phyloP scores from a whole-genome alignment of 2,329 filamentous ascomycete species.

The Scedosporium boydii region DNA sequence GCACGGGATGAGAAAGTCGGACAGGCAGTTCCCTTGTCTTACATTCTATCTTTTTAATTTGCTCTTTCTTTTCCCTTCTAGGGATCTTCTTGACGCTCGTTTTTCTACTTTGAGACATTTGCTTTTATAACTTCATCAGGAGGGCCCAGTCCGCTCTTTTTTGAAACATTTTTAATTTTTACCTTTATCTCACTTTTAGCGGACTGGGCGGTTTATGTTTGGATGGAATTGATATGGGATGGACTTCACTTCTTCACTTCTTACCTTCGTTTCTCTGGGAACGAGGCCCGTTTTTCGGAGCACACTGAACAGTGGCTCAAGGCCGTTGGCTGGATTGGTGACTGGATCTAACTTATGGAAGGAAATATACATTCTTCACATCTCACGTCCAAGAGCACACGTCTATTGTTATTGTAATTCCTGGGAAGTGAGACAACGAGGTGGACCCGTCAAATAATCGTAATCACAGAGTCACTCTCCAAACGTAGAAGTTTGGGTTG shows the following conservation, averaged over 20 bases:
- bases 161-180: neutral
- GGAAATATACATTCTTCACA: neutral
- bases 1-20: neutral
- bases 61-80: neutral
- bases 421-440: neutral
- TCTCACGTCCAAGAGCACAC: neutral
- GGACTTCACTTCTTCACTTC: neutral
- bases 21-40: slow-evolving; percentile 3
- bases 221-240: neutral
- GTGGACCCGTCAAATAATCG: neutral
- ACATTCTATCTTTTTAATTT: slow-evolving; percentile 6
- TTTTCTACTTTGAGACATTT: neutral
- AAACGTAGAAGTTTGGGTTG: too few relatives aligned
- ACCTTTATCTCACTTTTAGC: neutral
- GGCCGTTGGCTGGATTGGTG: neutral
- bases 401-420: neutral
- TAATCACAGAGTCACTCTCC: neutral
- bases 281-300: slow-evolving; percentile 12
- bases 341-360: neutral
- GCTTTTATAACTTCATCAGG: neutral
- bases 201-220: neutral
- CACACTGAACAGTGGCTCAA: neutral
- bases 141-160: neutral
- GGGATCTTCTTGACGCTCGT: neutral
- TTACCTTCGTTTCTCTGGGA: slow-evolving; percentile 10